Evolutionary conservation across 1,139 yeast species (phyloP), one percentile per base, ranked within the genome.

Genomic region (Taphrina deformans): DNA sequence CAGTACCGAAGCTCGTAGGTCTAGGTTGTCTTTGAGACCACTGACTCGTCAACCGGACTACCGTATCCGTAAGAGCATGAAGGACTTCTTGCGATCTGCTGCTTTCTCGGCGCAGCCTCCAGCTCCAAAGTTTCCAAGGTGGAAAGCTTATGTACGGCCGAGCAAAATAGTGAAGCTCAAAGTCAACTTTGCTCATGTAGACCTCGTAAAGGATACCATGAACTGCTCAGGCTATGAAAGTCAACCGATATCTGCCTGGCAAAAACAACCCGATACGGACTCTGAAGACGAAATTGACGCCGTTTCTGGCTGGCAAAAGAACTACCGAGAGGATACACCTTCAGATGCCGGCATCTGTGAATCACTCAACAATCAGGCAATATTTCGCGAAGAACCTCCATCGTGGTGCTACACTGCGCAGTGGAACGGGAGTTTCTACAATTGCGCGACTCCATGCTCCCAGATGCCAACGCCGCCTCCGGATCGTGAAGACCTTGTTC

Each of bases 401-500:
- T 38, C 16, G 18, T 14, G 41, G 18, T 12, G 7, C 41, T 38
- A n/a, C 18, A n/a, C n/a, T n/a, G 21, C 41, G 16, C 41, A 38
- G 18, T 38, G 41, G 18, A 7, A 2, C 4, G 41, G n/a, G 41
- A 38, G 18, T n/a, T n/a, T 7, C n/a, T 7, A 2, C 16, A 2
- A 2, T 9, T 18, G 7, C 1, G 2, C 41, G n/a, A 18, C n/a
- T 10, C 16, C 41, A 38, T 18, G 41, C 4, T 21, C n/a, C 2
- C 48, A 44, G 27, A 44, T 44, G 48, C 48, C 48, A 21, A 44
- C 48, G 27, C 48, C 48, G n/a, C 48, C 48, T 9, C 48, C 48
- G 27, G 48, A 44, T 9, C 27, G 12, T 21, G 48, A 44, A 10
- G 48, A 44, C 48, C 48, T 38, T n/a, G 41, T 38, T 12, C 41